phyloP scores from a whole-genome alignment of 495 filamentous ascomycete species.

The Thermochaetoides thermophila region DNA sequence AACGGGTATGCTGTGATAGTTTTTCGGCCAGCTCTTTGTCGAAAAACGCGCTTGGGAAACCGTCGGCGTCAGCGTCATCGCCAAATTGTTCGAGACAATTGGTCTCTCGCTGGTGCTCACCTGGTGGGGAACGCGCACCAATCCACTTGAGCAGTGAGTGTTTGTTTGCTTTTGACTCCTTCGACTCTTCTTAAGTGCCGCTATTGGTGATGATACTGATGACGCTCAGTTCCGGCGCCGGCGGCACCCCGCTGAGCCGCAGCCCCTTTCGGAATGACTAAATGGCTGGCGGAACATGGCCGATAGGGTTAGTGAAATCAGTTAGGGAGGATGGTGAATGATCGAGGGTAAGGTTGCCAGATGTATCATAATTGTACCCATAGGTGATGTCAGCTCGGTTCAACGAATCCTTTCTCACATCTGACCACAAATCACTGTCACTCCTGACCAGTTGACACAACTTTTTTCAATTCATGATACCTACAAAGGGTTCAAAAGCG shows the following conservation, averaged over 20 bases:
- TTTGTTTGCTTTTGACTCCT: not conserved
- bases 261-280: conserved; percentile 9
- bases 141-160: conserved; percentile 50
- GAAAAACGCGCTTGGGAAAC: conserved; percentile 87
- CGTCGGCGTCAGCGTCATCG: conserved; percentile 67
- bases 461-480: conserved; percentile 4
- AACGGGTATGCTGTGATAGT: no score
- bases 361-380: no score
- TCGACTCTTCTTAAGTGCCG: no score
- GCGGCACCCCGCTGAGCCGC: conserved; percentile 8
- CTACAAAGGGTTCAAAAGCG: conserved; percentile 2
- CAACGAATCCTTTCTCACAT: no score
- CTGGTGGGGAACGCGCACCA: conserved; percentile 88
- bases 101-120: conserved; percentile 83
- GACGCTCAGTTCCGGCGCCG: conserved; percentile 1
- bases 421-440: not conserved
- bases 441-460: not conserved
- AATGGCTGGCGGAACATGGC: no score
- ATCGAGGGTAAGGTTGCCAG: no score
- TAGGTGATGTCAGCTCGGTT: no score
- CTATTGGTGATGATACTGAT: conserved; percentile 2
- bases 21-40: conserved; percentile 71
- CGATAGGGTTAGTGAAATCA: no score
- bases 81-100: conserved; percentile 82
- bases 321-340: no score